Conservation (phyloP, 2,329 filamentous ascomycete genomes). For the Penicillium hordei region DNA sequence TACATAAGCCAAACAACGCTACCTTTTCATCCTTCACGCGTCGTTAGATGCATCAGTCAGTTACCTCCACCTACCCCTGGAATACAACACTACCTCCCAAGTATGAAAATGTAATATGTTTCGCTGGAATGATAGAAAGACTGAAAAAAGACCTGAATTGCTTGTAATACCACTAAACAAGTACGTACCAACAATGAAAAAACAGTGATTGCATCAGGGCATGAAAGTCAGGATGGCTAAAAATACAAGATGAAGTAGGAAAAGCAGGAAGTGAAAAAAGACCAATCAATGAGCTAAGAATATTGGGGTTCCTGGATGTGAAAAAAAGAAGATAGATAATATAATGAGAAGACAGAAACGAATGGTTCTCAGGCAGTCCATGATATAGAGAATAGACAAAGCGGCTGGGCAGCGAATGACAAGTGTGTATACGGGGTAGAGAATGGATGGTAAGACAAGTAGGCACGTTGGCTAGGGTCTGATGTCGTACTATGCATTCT, state of each 20-base stretch:
- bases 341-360: constrained; percentile 1
- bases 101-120: background rate
- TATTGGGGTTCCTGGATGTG: background rate
- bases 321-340: background rate
- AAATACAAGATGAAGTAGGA: constrained; percentile 7
- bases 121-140: background rate
- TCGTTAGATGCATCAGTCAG: too few species aligned
- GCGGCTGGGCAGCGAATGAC: constrained; percentile 7
- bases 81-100: too few species aligned
- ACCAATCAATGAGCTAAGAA: constrained; percentile 4
- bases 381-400: background rate
- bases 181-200: constrained; percentile 3
- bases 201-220: constrained; percentile 5
- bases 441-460: background rate
- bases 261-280: constrained; percentile 1
- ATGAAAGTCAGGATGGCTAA: constrained; percentile 2
- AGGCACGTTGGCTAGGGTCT: background rate
- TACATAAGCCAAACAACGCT: too few species aligned
- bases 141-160: background rate
- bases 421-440: constrained; percentile 5
- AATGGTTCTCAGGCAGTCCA: background rate
- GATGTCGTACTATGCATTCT: background rate
- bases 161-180: constrained; percentile 4
- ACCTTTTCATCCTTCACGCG: too few species aligned
- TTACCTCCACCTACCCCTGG: too few species aligned